phyloP scores from a whole-genome alignment of 2,329 filamentous ascomycete genomes.

The Claviceps arundinis region DNA sequence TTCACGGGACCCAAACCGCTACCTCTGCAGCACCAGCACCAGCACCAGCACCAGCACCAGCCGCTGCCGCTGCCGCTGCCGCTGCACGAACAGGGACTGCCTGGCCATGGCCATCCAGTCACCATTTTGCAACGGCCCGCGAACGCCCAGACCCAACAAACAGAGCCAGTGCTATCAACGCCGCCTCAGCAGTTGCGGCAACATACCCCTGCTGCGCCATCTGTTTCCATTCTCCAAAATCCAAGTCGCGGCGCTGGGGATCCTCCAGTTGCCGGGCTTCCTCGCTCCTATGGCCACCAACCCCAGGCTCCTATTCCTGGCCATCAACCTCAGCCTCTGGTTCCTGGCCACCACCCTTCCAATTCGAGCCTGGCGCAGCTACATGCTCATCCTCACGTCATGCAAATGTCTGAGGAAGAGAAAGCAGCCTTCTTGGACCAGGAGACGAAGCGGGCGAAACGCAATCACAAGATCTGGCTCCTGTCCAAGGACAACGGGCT shows the following conservation, averaged over 20 bases:
- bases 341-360: slow-evolving; percentile 25
- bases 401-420: slow-evolving; percentile 71
- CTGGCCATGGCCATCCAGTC: slow-evolving; percentile 34
- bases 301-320: slow-evolving; percentile 37
- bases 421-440: slow-evolving; percentile 74
- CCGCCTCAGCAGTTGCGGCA: slow-evolving; percentile 16
- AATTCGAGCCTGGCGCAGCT: slow-evolving; percentile 15
- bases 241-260: slow-evolving; percentile 51
- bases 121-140: slow-evolving; percentile 43
- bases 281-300: slow-evolving; percentile 28
- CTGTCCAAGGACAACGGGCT: slow-evolving; percentile 88
- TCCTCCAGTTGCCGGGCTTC: slow-evolving; percentile 20
- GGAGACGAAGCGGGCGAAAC: slow-evolving; percentile 88
- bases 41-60: slow-evolving; percentile 19
- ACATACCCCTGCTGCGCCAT: slow-evolving; percentile 33
- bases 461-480: slow-evolving; percentile 95
- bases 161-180: slow-evolving; percentile 15
- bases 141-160: slow-evolving; percentile 18
- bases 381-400: slow-evolving; percentile 31
- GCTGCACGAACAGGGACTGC: slow-evolving; percentile 19
- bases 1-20: slow-evolving; percentile 11
- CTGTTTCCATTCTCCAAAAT: slow-evolving; percentile 69
- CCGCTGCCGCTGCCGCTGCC: slow-evolving; percentile 10
- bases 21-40: slow-evolving; percentile 15
- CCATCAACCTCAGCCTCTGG: slow-evolving; percentile 39